Base-by-base conservation (phyloP, 2,329 filamentous ascomycete species). In the Sphaerostilbella broomeana region DNA sequence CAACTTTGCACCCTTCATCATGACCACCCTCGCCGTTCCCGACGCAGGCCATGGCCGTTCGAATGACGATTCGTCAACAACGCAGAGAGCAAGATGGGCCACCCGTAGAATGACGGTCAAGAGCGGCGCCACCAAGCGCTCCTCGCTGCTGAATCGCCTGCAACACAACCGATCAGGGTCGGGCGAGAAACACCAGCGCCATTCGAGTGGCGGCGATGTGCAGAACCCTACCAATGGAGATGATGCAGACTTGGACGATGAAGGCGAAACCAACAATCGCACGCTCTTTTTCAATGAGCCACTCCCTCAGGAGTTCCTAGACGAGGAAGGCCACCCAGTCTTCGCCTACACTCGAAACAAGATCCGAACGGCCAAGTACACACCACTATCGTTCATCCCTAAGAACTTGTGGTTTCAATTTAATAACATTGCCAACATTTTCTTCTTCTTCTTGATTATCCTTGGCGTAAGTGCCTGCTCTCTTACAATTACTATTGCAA, bases 321-420 rank as follows among this genome's bases (percentile, higher is more conserved):
- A n/a, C n/a, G 87, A 92, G 46, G 79, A 94, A 32, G 92, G 89
- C 24, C 73, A 78, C 43, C 84, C 88, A 3, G 60, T 69, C 38
- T 70, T 76, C 42, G 69, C 76, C 16, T 98, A 83, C 61, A 75
- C 85, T 34, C 75, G 90, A 50, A 98, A 98, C 71, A 98, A 98
- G 72, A 95, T 98, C 60, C 77, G 94, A 52, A 98, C 92, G 3
- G 86, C 92, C 44, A 98, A 97, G 65, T 98, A 98, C 63, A 98
- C 92, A 6, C 84, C 94, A 7, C 64, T 98, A 47, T 94, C 86
- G 44, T 98, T 98, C 64, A 63, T 98, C 19, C 92, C 92, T 11
- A 97, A 97, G 69, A 97, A 98, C 64, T 59, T 98, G 56, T 98
- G 83, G 79, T 86, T 94, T 49, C 94, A 98, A 63, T 97, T 98